Conservation (phyloP, 2,329 filamentous ascomycete species). For the Diplodia seriata region DNA sequence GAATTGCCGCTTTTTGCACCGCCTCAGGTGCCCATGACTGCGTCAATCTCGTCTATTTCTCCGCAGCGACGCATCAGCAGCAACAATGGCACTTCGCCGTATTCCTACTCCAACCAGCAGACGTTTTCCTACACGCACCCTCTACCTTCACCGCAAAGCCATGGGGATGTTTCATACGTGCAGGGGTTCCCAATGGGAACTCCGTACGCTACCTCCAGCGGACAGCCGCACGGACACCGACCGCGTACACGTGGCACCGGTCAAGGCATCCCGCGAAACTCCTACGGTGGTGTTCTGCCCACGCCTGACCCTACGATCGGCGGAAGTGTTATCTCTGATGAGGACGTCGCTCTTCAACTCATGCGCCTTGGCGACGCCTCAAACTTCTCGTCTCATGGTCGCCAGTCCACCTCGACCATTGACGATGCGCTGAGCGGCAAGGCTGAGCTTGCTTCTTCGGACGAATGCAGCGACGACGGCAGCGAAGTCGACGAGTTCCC, state of each 20-base stretch:
- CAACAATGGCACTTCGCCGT: slow-evolving; percentile 75
- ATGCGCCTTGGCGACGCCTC: slow-evolving; percentile 95
- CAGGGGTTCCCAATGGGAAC: slow-evolving; percentile 44
- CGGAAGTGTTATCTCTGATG: slow-evolving; percentile 90
- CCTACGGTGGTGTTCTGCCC: slow-evolving; percentile 62
- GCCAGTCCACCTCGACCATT: slow-evolving; percentile 89
- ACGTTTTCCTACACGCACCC: slow-evolving; percentile 79
- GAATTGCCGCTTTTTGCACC: slow-evolving; percentile 95
- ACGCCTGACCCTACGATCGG: slow-evolving; percentile 97
- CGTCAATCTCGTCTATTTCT: slow-evolving; percentile 97
- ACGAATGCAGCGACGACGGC: slow-evolving; percentile 73
- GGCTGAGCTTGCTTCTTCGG: slow-evolving; percentile 81
- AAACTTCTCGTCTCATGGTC: slow-evolving; percentile 83
- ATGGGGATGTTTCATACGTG: slow-evolving; percentile 53
- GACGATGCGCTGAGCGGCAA: slow-evolving; percentile 93
- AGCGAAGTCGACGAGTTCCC: slow-evolving; percentile 66
- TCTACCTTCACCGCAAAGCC: slow-evolving; percentile 84
- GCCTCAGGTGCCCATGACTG: slow-evolving; percentile 77
- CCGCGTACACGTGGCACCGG: slow-evolving; percentile 46
- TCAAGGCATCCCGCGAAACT: slow-evolving; percentile 52
- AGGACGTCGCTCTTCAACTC: slow-evolving; percentile 95
- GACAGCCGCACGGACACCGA: slow-evolving; percentile 43
- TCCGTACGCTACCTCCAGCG: slow-evolving; percentile 46
- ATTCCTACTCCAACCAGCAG: slow-evolving; percentile 76
- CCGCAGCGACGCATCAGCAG: slow-evolving; percentile 82